These are phyloP conservation scores for Chiua virens DNA, from an alignment of 768 basidiomycete genomes.

Conservation along the genomic window DNA sequence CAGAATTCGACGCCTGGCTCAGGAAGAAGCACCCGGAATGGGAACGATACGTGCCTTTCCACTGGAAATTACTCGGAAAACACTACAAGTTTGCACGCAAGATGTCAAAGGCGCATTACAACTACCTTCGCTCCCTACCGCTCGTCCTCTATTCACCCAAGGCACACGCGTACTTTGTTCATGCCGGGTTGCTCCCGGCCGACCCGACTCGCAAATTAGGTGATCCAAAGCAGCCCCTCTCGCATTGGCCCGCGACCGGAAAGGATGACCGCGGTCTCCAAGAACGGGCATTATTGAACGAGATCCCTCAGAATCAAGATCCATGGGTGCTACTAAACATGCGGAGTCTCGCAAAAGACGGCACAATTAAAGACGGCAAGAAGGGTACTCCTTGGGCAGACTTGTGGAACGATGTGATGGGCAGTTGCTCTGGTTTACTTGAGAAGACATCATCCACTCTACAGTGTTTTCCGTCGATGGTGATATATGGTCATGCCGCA, in stretches of 20 bases:
- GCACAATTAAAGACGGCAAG: constrained; percentile 29
- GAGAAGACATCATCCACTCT: constrained; percentile 27
- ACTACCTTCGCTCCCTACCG: constrained; percentile 77
- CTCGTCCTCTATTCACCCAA: constrained; percentile 71
- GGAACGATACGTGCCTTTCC: constrained; percentile 56
- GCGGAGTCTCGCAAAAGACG: constrained; percentile 38
- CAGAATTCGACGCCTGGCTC: constrained; percentile 39
- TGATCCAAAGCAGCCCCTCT: constrained; percentile 67
- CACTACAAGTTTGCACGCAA: constrained; percentile 75
- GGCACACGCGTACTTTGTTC: constrained; percentile 75
- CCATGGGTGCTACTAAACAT: constrained; percentile 65
- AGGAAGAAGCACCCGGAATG: constrained; percentile 39
- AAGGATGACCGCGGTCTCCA: constrained; percentile 48
- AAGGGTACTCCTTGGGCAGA: constrained; percentile 74
- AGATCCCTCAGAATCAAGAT: constrained; percentile 73
- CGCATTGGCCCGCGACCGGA: constrained; percentile 49
- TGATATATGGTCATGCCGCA: constrained; percentile 90
- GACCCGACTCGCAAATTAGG: constrained; percentile 56
- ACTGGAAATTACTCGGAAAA: constrained; percentile 72
- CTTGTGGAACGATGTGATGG: constrained; percentile 70
- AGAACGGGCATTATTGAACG: constrained; percentile 63
- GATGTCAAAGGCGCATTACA: constrained; percentile 60
- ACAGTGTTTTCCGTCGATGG: constrained; percentile 69
- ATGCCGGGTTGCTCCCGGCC: constrained; percentile 78
- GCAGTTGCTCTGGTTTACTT: constrained; percentile 52